Conservation (phyloP, 192 early-diverging fungal genomes). For the Linnemannia elongata region DNA sequence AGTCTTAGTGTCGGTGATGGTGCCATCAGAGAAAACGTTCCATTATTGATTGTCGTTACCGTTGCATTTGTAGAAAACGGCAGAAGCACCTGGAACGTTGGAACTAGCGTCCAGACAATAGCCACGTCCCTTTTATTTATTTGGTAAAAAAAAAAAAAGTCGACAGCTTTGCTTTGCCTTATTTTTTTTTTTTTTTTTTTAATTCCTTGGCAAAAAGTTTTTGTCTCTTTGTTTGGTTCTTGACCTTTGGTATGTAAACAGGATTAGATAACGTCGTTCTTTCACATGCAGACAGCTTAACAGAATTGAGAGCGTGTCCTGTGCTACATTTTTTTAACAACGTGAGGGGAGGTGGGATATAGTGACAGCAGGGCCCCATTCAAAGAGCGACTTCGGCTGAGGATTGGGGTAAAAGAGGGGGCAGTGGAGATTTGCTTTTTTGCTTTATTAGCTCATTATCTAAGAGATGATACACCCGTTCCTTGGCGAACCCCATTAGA, state of each 20-base stretch:
- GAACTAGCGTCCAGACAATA: too few relatives aligned
- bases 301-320: neutral
- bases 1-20: too few relatives aligned
- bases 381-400: conserved; percentile 9
- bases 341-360: neutral
- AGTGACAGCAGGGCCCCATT: neutral
- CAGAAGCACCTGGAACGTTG: too few relatives aligned
- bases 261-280: neutral
- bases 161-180: too few relatives aligned
- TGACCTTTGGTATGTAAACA: neutral
- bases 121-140: too few relatives aligned
- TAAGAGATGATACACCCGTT: neutral
- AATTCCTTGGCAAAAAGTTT: neutral
- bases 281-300: neutral
- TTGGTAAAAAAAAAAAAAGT: too few relatives aligned
- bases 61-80: too few relatives aligned
- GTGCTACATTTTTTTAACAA: neutral
- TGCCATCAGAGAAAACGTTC: too few relatives aligned
- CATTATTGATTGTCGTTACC: too few relatives aligned
- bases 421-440: neutral
- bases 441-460: neutral
- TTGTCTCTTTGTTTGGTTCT: neutral
- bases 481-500: neutral
- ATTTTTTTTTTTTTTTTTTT: neutral
- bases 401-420: neutral